Evolutionary conservation across 805 yeast genomes (phyloP), one percentile per base, ranked within the genome.

Genomic region (Cyberlindnera japonica): DNA sequence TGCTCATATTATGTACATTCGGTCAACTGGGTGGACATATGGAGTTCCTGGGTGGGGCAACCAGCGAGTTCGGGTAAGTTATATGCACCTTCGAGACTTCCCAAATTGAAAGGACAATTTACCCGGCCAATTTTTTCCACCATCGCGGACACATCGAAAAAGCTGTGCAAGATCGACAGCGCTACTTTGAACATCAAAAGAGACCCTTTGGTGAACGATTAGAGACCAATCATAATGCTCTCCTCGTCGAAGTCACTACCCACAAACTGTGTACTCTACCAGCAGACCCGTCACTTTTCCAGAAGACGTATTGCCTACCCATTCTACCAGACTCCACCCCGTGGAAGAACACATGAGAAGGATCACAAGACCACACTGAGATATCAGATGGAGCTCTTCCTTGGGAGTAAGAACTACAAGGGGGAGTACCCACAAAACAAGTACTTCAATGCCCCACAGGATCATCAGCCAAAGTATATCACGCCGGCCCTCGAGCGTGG

Each of bases 321-420:
- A 9, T 61, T 61, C 31, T 75, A 74, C 49, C 70, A 71, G n/a
- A 68, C 65, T 43, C 64, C 69, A 40, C 66, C 66, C 44, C 51
- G 65, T 45, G 62, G 64, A n/a, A 63, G 62, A 53, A 61, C 60
- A 48, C 67, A 60, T 53, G 68, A 67, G 44, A 62, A 64, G 44
- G 54, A 54, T 35, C 71, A 68, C 46, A 72, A 69, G 37, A 72
- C 84, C 8, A 75, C 74, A 43, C 69, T 83, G 57, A 76, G 75
- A 53, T 71, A 76, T 58, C 77, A 79, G 28, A 68, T 88, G 75
- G 76, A 78, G 50, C 77, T 73, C 49, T 89, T 87, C 65, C 67
- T 89, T 41, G 97, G 97, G 3, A 91, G 91, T 27, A 77, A 72
- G 59, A 88, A 87, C 63, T 77, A 77, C 64, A 81, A 83, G 61